Evolutionary conservation across 768 basidiomycete genomes (phyloP).

Genomic region (Hypholoma sublateritium): DNA sequence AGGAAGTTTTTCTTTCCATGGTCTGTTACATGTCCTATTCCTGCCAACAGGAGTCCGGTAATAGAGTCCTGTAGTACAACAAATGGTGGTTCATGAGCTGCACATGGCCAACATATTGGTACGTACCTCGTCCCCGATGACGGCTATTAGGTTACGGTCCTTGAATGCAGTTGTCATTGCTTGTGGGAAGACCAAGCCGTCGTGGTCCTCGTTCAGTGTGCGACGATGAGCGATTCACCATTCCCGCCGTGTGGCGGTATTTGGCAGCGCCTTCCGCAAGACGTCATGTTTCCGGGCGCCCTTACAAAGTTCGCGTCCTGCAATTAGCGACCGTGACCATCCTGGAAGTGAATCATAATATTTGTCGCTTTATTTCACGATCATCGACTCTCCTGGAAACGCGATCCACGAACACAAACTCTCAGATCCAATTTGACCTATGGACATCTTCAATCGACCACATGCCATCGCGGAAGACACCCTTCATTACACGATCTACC

Average conservation of each 20-base stretch:
- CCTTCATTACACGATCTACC: constrained; percentile 74
- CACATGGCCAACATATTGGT: constrained; percentile 9
- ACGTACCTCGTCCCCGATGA: constrained; percentile 93
- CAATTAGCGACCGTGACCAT: background rate
- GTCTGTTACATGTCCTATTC: constrained; percentile 88
- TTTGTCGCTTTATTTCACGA: no score
- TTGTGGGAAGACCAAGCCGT: background rate
- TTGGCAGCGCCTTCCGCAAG: constrained; percentile 8
- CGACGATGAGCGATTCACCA: background rate
- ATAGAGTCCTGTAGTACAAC: constrained; percentile 78
- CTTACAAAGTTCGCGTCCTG: background rate
- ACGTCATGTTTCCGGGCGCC: background rate
- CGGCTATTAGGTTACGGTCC: constrained; percentile 87
- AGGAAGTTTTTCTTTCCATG: constrained; percentile 98
- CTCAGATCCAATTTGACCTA: constrained; percentile 14
- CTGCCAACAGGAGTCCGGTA: constrained; percentile 92
- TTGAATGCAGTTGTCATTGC: constrained; percentile 64
- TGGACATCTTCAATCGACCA: constrained; percentile 73
- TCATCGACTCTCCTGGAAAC: no score
- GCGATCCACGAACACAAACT: no score
- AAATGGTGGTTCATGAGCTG: constrained; percentile 11
- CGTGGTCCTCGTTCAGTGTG: background rate
- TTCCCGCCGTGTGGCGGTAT: constrained; percentile 11
- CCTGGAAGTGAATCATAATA: background rate
- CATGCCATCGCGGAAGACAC: constrained; percentile 88